Evolutionary conservation across 1,284 basidiomycete species (phyloP).

Genomic region (Chondrostereum purpureum): DNA sequence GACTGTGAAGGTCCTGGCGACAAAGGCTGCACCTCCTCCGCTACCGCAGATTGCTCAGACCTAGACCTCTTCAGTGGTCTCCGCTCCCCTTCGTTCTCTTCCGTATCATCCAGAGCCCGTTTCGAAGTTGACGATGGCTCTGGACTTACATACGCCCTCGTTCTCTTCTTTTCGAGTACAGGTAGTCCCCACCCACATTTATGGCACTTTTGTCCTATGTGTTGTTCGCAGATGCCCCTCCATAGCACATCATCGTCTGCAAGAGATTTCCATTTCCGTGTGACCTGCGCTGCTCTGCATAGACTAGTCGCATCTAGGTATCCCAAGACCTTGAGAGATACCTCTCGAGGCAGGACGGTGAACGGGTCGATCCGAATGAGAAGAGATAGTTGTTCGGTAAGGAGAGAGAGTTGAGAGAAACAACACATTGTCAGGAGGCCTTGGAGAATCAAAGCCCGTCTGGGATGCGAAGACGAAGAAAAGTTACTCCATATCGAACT

Average conservation of each 20-base stretch:
- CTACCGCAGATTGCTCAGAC: too few relatives aligned
- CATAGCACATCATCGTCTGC: slow-evolving; percentile 94
- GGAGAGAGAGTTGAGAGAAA: slow-evolving; percentile 96
- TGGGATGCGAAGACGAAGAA: slow-evolving; percentile 87
- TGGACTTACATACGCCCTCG: slow-evolving; percentile 28
- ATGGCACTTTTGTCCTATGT: slow-evolving; percentile 95
- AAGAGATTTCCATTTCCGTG: slow-evolving; percentile 77
- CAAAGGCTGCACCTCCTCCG: too few relatives aligned
- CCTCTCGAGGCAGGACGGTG: slow-evolving; percentile 84
- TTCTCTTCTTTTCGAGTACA: slow-evolving; percentile 73
- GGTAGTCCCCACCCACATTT: slow-evolving; percentile 99
- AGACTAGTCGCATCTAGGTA: slow-evolving; percentile 95
- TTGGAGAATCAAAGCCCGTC: slow-evolving; percentile 90
- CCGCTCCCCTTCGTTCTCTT: slow-evolving; percentile 16
- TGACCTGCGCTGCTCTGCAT: slow-evolving; percentile 94
- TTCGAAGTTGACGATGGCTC: slow-evolving; percentile 28
- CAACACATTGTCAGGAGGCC: slow-evolving; percentile 99
- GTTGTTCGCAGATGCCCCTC: slow-evolving; percentile 96
- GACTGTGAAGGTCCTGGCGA: slow-evolving; percentile 15
- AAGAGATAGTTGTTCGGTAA: slow-evolving; percentile 85
- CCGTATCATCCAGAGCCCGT: slow-evolving; percentile 28
- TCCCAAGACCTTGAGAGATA: slow-evolving; percentile 84
- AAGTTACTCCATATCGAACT: slow-evolving; percentile 96
- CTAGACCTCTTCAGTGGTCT: slow-evolving; percentile 50
- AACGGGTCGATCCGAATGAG: slow-evolving; percentile 97